Evolutionary conservation across 768 basidiomycete genomes (phyloP).

Genomic region (Collybia mongolica): DNA sequence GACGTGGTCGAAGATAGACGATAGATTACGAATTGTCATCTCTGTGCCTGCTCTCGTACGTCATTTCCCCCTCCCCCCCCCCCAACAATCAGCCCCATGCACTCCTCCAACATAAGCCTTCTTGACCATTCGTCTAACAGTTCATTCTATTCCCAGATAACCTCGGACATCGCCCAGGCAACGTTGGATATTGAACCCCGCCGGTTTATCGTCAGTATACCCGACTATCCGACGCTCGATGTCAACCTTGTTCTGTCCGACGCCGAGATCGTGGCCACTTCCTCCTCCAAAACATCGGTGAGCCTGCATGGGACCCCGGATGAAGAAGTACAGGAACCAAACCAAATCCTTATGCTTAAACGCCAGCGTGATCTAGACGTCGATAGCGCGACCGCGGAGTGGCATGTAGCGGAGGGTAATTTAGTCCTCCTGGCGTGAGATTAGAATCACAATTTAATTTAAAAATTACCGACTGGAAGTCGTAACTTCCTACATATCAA

Average conservation of each 20-base stretch:
- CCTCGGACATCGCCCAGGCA: conserved; percentile 38
- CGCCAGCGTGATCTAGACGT: conserved; percentile 59
- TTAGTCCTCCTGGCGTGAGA: conserved; percentile 43
- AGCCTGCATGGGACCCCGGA: conserved; percentile 11
- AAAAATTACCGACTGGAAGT: conserved; percentile 1
- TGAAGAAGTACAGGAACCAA: conserved; percentile 25
- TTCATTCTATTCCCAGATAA: conserved; percentile 36
- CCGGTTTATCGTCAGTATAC: conserved; percentile 52
- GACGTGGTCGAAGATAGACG: conserved; percentile 48
- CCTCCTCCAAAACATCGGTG: conserved; percentile 12
- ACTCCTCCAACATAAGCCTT: too few species aligned
- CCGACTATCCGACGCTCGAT: conserved; percentile 49
- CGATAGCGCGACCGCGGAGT: conserved; percentile 63
- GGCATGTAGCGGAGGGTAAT: conserved; percentile 54
- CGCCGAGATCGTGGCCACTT: conserved; percentile 42
- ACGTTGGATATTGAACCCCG: conserved; percentile 67
- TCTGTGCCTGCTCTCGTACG: conserved; percentile 59
- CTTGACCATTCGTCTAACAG: too few species aligned
- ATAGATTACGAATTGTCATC: conserved; percentile 47
- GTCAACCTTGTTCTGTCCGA: conserved; percentile 58
- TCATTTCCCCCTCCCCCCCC: conserved; percentile 7
- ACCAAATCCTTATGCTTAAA: conserved; percentile 47
- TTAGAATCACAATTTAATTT: background rate
- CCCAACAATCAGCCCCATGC: background rate
- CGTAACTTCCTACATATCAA: background rate